Percentiles rank a stretch among this genome's conserved stretches.
These are phyloP conservation scores for Leersia perrieri DNA, from an alignment of 176 grass and related monocot species.

Conservation along the genomic window DNA sequence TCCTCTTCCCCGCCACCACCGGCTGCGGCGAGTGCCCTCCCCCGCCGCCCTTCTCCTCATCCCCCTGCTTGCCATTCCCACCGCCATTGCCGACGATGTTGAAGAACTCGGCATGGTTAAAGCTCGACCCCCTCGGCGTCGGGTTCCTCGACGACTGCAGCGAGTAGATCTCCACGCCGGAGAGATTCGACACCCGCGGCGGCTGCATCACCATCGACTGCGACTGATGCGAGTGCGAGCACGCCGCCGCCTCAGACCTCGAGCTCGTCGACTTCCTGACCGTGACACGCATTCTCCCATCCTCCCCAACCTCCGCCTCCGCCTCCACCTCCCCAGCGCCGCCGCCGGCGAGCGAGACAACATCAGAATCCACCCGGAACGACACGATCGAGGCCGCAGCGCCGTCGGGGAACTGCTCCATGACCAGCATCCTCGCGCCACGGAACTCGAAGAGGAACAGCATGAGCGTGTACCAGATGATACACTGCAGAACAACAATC, in stretches of 20 bases:
- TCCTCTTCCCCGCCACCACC: constrained; percentile 44
- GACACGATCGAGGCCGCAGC: constrained; percentile 71
- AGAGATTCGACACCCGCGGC: constrained; percentile 75
- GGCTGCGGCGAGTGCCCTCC: constrained; percentile 32
- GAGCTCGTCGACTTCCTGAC: constrained; percentile 83
- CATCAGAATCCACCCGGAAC: constrained; percentile 86
- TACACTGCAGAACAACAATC: constrained; percentile 62
- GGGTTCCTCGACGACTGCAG: constrained; percentile 92
- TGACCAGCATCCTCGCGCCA: constrained; percentile 48
- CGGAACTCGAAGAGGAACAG: constrained; percentile 85
- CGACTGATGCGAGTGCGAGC: constrained; percentile 56
- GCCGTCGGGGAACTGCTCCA: constrained; percentile 83
- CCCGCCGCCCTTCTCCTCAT: constrained; percentile 61
- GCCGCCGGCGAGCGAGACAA: constrained; percentile 66
- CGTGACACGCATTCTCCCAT: constrained; percentile 57
- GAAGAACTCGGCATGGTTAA: constrained; percentile 92
- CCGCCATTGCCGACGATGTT: constrained; percentile 57
- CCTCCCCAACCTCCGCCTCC: constrained; percentile 47
- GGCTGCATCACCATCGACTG: constrained; percentile 44
- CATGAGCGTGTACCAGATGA: constrained; percentile 70
- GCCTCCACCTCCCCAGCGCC: constrained; percentile 18
- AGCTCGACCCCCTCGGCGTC: constrained; percentile 75
- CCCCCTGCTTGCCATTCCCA: constrained; percentile 22
- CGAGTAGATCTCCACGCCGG: constrained; percentile 88
- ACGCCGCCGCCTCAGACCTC: constrained; percentile 43